Base-by-base conservation (phyloP, 2,329 filamentous ascomycete genomes). In the Lasiodiplodia gonubiensis region DNA sequence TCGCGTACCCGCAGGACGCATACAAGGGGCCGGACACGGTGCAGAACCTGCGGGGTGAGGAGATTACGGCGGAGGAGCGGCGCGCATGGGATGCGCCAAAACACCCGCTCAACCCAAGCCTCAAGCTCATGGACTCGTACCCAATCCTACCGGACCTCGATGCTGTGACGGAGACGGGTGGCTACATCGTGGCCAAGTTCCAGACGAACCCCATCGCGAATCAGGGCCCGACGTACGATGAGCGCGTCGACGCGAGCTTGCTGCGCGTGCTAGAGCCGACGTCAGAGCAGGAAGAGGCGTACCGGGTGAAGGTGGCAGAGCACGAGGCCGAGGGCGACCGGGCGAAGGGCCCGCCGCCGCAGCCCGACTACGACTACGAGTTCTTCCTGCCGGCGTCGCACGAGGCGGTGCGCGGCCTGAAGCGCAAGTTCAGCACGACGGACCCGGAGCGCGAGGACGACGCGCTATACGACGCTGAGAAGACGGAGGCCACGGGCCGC, bases 21-120 rank as follows among this genome's bases (percentile, higher is more conserved):
- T 82, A 92, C 89, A 83, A 87, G 84, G 83, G 88, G 80, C 80
- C 90, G 85, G 86, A 92, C 88, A 84, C 81, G 23, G 76, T 79
- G 2, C 82, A 81, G 46, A 83, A 81, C 25, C 79, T 89, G 37
- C 83, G 84, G 54, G 86, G 85, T 42, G 83, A 86, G 53, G 80
- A 83, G 25, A 77, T 84, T 25, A 84, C 84, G 1, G 81, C 84
- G 33, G 82, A 84, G 49, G 88, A 90, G 70, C 77, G 80, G 21
- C 82, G 85, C 67, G 87, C 87, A 2, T 90, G 88, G 88, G 83
- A 83, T 52, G 81, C 82, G 53, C 88, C 88, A 12, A 83, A 84
- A 68, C 86, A 90, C 74, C 88, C 88, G 8, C 81, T 82, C 42
- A 88, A 88, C 65, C 80, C 84, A 11, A 82, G 83, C 67, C 76